phyloP scores from a whole-genome alignment of 2,329 filamentous ascomycete genomes.

The Drechslerella dactyloides region DNA sequence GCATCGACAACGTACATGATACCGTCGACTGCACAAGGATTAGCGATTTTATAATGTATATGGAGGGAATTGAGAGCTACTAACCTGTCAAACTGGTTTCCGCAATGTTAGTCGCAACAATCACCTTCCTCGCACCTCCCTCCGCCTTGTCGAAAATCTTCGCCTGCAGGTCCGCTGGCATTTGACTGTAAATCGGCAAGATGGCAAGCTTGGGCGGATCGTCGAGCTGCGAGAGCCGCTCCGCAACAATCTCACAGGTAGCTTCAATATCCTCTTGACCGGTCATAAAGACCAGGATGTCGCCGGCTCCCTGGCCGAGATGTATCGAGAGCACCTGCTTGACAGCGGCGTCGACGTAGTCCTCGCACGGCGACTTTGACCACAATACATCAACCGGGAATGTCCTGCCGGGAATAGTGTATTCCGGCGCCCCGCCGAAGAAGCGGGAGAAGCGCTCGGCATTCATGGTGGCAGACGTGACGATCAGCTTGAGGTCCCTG shows the following conservation, averaged over 20 bases:
- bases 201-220: conserved; percentile 95
- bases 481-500: conserved; percentile 91
- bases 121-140: conserved; percentile 91
- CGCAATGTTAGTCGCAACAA: conserved; percentile 97
- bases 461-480: conserved; percentile 99
- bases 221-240: conserved; percentile 84
- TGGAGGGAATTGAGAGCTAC: background rate
- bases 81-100: conserved; percentile 84
- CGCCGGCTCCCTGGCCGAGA: conserved; percentile 87
- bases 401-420: conserved; percentile 91
- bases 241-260: conserved; percentile 90
- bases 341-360: conserved; percentile 96
- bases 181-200: conserved; percentile 97
- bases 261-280: conserved; percentile 98
- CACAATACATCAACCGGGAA: conserved; percentile 98
- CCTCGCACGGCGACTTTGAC: conserved; percentile 90
- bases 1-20: conserved; percentile 99
- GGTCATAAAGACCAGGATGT: conserved; percentile 99
- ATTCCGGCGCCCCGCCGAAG: conserved; percentile 94
- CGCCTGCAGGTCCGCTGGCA: conserved; percentile 96
- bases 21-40: conserved; percentile 72
- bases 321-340: conserved; percentile 96
- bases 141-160: conserved; percentile 95
- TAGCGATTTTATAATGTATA: background rate
- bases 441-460: conserved; percentile 94